A percentile compares a stretch with the other conserved stretches of the same genome.
Conservation (phyloP, 2,329 filamentous ascomycete genomes). For the Talaromyces funiculosus region DNA sequence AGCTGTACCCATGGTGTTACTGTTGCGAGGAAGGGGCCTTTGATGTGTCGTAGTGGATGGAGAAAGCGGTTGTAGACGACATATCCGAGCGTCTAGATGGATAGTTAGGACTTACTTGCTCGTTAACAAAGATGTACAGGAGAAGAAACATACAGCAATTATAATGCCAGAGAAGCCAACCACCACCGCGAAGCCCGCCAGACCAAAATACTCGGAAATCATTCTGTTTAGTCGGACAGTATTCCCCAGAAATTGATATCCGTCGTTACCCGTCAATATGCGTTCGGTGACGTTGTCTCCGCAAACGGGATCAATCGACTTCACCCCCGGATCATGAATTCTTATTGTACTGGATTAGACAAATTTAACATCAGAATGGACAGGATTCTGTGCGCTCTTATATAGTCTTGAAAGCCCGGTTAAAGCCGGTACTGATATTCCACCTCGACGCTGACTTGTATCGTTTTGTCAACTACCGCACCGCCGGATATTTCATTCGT, state of each 20-base stretch:
- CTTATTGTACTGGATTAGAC: no score
- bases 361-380: background rate
- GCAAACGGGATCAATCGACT: background rate
- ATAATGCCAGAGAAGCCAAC: slow-evolving; percentile 1
- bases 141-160: slow-evolving; percentile 4
- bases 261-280: slow-evolving; percentile 5
- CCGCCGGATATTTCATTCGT: background rate
- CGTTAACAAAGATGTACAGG: background rate
- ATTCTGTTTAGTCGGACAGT: background rate
- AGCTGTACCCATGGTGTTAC: slow-evolving; percentile 51
- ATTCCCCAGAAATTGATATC: background rate
- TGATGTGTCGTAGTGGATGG: slow-evolving; percentile 29
- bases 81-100: slow-evolving; percentile 24
- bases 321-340: background rate
- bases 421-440: background rate
- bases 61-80: slow-evolving; percentile 31
- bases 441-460: background rate
- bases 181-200: slow-evolving; percentile 6
- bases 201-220: slow-evolving; percentile 9
- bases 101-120: no score
- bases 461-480: background rate
- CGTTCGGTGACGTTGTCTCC: slow-evolving; percentile 1
- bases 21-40: slow-evolving; percentile 27
- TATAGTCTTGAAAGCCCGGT: background rate
- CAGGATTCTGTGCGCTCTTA: background rate